Evolutionary conservation across 257 asterid genomes (phyloP), one percentile per base, ranked within the genome.

Genomic region (Lavandula angustifolia): DNA sequence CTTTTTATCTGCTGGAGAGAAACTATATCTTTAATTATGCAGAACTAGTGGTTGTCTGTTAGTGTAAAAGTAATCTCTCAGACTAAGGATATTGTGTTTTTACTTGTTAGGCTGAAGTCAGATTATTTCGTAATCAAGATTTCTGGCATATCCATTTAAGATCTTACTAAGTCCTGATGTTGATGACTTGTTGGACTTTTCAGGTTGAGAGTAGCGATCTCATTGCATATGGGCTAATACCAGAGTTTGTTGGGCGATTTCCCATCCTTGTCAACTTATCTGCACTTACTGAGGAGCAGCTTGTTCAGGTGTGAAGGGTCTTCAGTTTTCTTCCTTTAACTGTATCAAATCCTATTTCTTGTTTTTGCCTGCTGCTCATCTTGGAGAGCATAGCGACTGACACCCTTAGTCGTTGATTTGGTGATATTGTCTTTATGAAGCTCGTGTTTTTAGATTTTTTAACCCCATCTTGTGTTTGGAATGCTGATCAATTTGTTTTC

Each of bases 151-250:
- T 37, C 22, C 61, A 12, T 34, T 16, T 3, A 5, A 14, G 9
- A 22, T 13, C 34, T 49, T 49, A 60, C 14, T 27, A 32, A 52
- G 53, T 60, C 35, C 44, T 29, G 35, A 73, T 54, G 29, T 54
- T 6, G 60, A 40, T 48, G 49, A 14, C 10, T 33, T n/a, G 27
- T 16, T 31, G 3, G 60, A 34, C 56, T 76, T 70, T 78, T 51
- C 87, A 94, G 99, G 99, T 78, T 76, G 99, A 94, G 76, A 94
- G 99, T 78, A 90, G 99, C 69, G 99, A 94, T 79, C 88, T 94
- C 11, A 94, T 94, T 67, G 92, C 99, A 0, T 94, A 94, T 29
- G 99, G 99, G 61, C 81, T 94, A 75, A 94, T 94, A 75, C 99
- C 99, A 1, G 99, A 94, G 82, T 94, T 94, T 60, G 99, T 94